Evolutionary conservation across 768 basidiomycete genomes (phyloP).

Genomic region (Kwoniella sp.): DNA sequence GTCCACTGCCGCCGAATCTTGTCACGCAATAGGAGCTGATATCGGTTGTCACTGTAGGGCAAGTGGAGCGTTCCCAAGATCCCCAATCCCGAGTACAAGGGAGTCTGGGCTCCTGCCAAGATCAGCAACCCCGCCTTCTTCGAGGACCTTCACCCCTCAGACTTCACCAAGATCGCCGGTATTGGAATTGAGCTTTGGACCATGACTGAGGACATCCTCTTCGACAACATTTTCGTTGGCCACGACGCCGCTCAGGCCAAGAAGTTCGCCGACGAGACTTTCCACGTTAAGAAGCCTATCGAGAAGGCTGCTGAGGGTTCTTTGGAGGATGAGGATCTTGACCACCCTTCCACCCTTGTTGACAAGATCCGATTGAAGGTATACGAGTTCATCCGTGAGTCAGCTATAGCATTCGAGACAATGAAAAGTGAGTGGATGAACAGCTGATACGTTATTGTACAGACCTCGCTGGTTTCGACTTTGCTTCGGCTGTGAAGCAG

Average conservation of each 20-base stretch:
- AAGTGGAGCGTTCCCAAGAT: slow-evolving; percentile 95
- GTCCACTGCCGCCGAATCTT: slow-evolving; percentile 2
- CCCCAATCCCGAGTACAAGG: slow-evolving; percentile 97
- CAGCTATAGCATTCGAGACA: too few species aligned
- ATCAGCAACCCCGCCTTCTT: slow-evolving; percentile 89
- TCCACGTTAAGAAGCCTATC: slow-evolving; percentile 80
- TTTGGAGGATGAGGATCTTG: slow-evolving; percentile 59
- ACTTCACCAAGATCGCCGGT: slow-evolving; percentile 87
- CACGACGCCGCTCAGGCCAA: slow-evolving; percentile 85
- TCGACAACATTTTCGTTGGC: slow-evolving; percentile 75
- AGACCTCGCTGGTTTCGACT: slow-evolving; percentile 45
- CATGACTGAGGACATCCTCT: slow-evolving; percentile 69
- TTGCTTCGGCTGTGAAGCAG: slow-evolving; percentile 73
- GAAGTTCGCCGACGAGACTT: slow-evolving; percentile 81
- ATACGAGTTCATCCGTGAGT: slow-evolving; percentile 68
- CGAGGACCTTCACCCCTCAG: slow-evolving; percentile 80
- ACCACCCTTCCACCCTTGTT: slow-evolving; percentile 70
- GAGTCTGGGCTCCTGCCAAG: slow-evolving; percentile 86
- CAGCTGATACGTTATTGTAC: background rate
- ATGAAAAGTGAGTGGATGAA: too few species aligned
- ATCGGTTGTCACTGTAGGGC: too few species aligned
- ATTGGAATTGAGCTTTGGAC: slow-evolving; percentile 99
- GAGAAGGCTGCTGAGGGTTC: slow-evolving; percentile 69
- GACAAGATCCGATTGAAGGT: slow-evolving; percentile 77
- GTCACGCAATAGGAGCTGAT: too few species aligned